Conservation (phyloP, 139 green algal species). For the Micractinium conductrix region DNA sequence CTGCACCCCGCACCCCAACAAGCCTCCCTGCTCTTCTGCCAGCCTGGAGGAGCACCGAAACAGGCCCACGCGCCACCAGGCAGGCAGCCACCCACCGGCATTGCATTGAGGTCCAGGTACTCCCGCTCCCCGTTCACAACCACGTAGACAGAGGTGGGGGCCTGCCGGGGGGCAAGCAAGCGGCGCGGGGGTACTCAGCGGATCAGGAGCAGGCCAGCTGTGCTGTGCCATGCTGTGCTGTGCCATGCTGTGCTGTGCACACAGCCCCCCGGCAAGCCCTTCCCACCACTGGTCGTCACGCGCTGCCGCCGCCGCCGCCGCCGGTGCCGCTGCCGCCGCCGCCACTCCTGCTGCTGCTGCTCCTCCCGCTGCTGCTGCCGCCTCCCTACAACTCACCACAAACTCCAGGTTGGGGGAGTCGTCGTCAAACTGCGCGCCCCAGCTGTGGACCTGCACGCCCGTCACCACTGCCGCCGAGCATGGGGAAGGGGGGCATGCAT, state of each 20-base stretch:
- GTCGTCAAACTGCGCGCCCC: conserved; percentile 59
- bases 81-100: conserved; percentile 42
- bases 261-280: too few relatives aligned
- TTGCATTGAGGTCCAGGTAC: conserved; percentile 70
- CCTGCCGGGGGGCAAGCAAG: background rate
- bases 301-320: too few relatives aligned
- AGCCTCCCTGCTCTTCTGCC: too few relatives aligned
- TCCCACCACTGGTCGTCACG: too few relatives aligned
- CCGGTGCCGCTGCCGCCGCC: too few relatives aligned
- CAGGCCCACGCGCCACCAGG: background rate
- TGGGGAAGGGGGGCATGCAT: too few relatives aligned
- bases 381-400: conserved; percentile 37
- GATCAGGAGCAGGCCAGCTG: too few relatives aligned
- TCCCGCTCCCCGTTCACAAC: conserved; percentile 77
- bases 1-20: background rate
- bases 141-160: conserved; percentile 66
- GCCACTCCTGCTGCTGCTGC: too few relatives aligned
- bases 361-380: background rate
- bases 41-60: background rate
- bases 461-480: conserved; percentile 59
- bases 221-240: too few relatives aligned
- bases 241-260: too few relatives aligned
- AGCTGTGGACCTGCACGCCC: conserved; percentile 91
- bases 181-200: too few relatives aligned
- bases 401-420: conserved; percentile 78